A percentile compares a stretch with the other conserved stretches of the same genome.
These are phyloP conservation scores for Schoenoplectus tabernaemontani DNA, from an alignment of 202 grass and related monocot species.

Conservation along the genomic window DNA sequence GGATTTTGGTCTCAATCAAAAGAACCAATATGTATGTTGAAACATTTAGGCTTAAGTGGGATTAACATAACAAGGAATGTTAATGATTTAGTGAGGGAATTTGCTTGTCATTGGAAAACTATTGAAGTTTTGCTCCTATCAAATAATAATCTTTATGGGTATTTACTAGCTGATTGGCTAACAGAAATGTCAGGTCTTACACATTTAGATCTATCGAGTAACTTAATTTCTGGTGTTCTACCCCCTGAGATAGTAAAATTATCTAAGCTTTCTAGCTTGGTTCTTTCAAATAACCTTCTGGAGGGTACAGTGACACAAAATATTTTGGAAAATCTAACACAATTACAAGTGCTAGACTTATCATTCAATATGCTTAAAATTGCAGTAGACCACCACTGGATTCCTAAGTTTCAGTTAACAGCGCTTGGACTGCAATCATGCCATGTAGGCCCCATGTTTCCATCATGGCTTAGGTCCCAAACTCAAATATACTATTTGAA, in stretches of 20 bases:
- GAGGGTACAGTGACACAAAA: slow-evolving; percentile 23
- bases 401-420: slow-evolving; percentile 36
- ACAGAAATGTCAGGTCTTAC: slow-evolving; percentile 17
- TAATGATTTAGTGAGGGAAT: background rate
- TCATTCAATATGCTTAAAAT: slow-evolving; percentile 32
- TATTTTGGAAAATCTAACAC: slow-evolving; percentile 32
- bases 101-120: slow-evolving; percentile 11
- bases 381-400: slow-evolving; percentile 14
- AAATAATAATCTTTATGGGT: slow-evolving; percentile 15
- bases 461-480: slow-evolving; percentile 37
- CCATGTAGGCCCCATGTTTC: slow-evolving; percentile 27
- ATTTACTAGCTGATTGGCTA: slow-evolving; percentile 16
- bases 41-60: background rate
- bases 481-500: background rate
- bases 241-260: slow-evolving; percentile 21
- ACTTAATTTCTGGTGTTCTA: slow-evolving; percentile 27
- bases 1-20: slow-evolving; percentile 5
- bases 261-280: slow-evolving; percentile 17
- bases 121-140: slow-evolving; percentile 22
- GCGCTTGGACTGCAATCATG: slow-evolving; percentile 19
- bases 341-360: slow-evolving; percentile 16
- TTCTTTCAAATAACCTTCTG: slow-evolving; percentile 29
- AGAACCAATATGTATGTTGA: slow-evolving; percentile 8
- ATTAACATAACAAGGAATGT: slow-evolving; percentile 25
- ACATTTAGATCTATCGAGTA: slow-evolving; percentile 26